phyloP scores from a whole-genome alignment of 306 rosid species.

The Spatholobus suberectus region DNA sequence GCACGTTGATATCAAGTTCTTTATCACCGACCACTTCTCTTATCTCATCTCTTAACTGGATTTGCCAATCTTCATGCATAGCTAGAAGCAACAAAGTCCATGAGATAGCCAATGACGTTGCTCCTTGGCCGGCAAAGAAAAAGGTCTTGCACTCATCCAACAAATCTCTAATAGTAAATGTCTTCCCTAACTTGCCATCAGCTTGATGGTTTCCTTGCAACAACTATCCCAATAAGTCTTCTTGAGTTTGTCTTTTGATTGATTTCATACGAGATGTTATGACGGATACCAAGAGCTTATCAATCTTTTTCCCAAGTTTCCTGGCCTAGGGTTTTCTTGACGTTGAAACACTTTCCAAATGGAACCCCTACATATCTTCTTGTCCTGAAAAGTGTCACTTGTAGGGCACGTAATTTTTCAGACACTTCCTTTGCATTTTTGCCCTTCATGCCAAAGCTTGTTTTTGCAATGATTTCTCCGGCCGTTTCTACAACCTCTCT shows the following conservation, averaged over 20 bases:
- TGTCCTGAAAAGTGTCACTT: slow-evolving; percentile 65
- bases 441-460: slow-evolving; percentile 75
- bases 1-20: slow-evolving; percentile 52
- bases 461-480: slow-evolving; percentile 79
- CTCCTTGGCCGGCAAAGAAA: slow-evolving; percentile 91
- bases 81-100: slow-evolving; percentile 84
- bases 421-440: slow-evolving; percentile 56
- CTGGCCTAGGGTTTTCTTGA: slow-evolving; percentile 58
- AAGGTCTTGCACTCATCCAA: slow-evolving; percentile 92
- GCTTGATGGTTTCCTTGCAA: slow-evolving; percentile 49
- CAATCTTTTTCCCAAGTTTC: slow-evolving; percentile 75
- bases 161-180: slow-evolving; percentile 53
- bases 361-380: slow-evolving; percentile 86
- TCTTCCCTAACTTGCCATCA: slow-evolving; percentile 43
- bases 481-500: slow-evolving; percentile 60
- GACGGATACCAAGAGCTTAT: slow-evolving; percentile 49
- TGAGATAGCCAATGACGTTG: slow-evolving; percentile 87
- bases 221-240: slow-evolving; percentile 65
- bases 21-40: slow-evolving; percentile 63
- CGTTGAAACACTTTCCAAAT: slow-evolving; percentile 53
- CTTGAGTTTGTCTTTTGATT: slow-evolving; percentile 8
- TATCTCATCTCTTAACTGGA: slow-evolving; percentile 65
- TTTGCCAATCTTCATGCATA: slow-evolving; percentile 73
- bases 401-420: slow-evolving; percentile 63
- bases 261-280: slow-evolving; percentile 49